phyloP scores from a whole-genome alignment of 371 early-diverging fungal genomes.

The Mortierella sp. region DNA sequence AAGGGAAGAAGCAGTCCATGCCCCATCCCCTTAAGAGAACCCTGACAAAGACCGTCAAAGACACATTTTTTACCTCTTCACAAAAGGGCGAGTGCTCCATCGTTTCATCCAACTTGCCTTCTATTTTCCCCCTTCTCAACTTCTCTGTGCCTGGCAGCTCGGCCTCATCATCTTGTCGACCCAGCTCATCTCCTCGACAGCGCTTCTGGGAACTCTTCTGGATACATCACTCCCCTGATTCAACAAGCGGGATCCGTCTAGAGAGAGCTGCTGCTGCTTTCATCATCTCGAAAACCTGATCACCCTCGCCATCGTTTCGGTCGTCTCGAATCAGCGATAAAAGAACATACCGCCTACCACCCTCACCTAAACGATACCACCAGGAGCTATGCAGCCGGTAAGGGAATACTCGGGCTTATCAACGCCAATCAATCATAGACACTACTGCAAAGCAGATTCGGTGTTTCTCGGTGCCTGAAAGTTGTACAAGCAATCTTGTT shows the following conservation, averaged over 20 bases:
- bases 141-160: neutral
- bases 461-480: neutral
- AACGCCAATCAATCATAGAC: too few relatives aligned
- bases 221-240: too few relatives aligned
- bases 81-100: too few relatives aligned
- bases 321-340: neutral
- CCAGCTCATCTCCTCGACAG: neutral
- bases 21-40: constrained; percentile 3
- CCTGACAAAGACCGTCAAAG: too few relatives aligned
- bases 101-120: neutral
- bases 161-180: constrained; percentile 9
- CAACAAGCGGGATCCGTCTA: too few relatives aligned
- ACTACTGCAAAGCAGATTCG: neutral
- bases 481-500: neutral
- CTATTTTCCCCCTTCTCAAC: neutral
- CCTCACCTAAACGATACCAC: neutral
- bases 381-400: constrained; percentile 11
- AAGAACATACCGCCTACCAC: neutral
- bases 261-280: too few relatives aligned
- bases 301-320: too few relatives aligned
- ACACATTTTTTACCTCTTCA: too few relatives aligned
- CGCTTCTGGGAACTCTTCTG: too few relatives aligned
- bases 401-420: neutral
- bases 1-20: neutral
- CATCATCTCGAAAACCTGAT: too few relatives aligned